Percentiles rank a stretch among this genome's conserved stretches.
These are phyloP conservation scores for Dianthus caryophyllus DNA, from an alignment of 148 eudicot species.

Conservation along the genomic window DNA sequence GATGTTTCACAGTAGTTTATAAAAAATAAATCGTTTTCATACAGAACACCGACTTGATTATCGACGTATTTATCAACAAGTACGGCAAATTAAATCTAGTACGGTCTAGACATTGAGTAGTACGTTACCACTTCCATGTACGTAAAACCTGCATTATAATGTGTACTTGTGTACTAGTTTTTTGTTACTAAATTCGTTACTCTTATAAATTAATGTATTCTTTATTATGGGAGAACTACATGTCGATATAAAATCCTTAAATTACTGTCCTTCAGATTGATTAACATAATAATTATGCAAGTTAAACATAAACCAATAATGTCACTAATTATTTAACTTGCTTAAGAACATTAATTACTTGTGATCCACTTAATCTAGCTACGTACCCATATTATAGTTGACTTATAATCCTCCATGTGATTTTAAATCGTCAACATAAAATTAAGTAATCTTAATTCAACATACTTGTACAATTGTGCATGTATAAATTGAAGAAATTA, in stretches of 20 bases:
- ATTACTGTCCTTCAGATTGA: background rate
- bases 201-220: background rate
- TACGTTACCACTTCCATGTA: too few species aligned
- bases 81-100: too few species aligned
- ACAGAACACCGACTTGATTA: too few species aligned
- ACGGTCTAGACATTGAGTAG: too few species aligned
- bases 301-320: conserved; percentile 10
- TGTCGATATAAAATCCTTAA: background rate
- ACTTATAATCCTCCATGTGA: conserved; percentile 21
- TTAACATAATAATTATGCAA: background rate
- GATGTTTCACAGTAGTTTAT: too few species aligned
- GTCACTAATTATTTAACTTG: conserved; percentile 23
- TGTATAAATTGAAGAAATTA: background rate
- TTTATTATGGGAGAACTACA: background rate
- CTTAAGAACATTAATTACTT: conserved; percentile 13
- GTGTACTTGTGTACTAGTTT: too few species aligned
- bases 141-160: too few species aligned
- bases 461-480: background rate
- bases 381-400: conserved; percentile 3
- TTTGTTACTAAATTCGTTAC: background rate
- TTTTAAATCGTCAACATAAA: conserved; percentile 1
- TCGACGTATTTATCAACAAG: too few species aligned
- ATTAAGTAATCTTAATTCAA: background rate
- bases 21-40: too few species aligned
- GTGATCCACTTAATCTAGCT: conserved; percentile 5